These are phyloP conservation scores for Aspergillus cavernicola DNA, from an alignment of 495 filamentous ascomycete genomes.

Conservation along the genomic window DNA sequence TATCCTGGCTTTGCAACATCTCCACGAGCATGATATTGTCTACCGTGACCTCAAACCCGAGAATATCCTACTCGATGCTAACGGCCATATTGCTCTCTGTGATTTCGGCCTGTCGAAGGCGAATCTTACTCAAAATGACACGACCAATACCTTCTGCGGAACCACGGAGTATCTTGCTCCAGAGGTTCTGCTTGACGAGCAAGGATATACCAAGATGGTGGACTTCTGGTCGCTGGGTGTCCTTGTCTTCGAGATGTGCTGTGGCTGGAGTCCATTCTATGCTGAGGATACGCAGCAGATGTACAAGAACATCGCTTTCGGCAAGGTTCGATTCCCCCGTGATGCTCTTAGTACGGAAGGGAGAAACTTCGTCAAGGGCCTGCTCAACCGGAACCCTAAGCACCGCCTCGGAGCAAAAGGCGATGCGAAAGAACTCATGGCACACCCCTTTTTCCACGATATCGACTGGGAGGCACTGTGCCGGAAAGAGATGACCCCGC, in stretches of 20 bases:
- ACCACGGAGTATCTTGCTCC: conserved; percentile 97
- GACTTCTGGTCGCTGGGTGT: conserved; percentile 99
- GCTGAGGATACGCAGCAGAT: conserved; percentile 99
- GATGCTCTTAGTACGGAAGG: conserved; percentile 93
- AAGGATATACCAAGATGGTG: conserved; percentile 99
- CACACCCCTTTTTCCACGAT: conserved; percentile 90
- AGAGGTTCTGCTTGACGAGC: conserved; percentile 90
- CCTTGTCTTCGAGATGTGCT: conserved; percentile 99
- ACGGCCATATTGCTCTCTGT: conserved; percentile 80
- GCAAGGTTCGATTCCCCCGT: conserved; percentile 93
- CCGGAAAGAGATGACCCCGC: conserved; percentile 90
- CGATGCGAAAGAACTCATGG: conserved; percentile 93
- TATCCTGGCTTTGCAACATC: conserved; percentile 90
- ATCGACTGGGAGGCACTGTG: conserved; percentile 85
- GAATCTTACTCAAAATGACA: conserved; percentile 91
- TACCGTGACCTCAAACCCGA: conserved; percentile 90
- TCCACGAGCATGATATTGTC: conserved; percentile 95
- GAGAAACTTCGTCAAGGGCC: conserved; percentile 94
- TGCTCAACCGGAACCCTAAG: conserved; percentile 94
- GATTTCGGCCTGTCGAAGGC: conserved; percentile 96
- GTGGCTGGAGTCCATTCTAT: conserved; percentile 98
- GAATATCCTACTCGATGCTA: conserved; percentile 80
- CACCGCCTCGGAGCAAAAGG: conserved; percentile 87
- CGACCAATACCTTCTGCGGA: conserved; percentile 98
- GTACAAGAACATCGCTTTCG: conserved; percentile 99